Evolutionary conservation across 257 asterid genomes (phyloP).

Genomic region (Fraxinus pennsylvanica): DNA sequence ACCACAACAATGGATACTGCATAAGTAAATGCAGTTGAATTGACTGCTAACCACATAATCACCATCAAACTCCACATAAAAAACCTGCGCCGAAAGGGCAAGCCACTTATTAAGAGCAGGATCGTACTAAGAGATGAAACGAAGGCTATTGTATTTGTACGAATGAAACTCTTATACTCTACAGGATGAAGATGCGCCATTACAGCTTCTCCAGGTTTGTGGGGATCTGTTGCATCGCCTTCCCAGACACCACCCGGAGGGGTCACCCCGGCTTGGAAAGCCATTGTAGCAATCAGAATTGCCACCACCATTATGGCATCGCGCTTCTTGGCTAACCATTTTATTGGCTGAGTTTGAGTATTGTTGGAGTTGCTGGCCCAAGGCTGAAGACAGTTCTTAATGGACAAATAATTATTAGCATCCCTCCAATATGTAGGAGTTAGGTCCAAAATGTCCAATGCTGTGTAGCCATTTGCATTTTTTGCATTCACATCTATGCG

Average conservation of each 20-base stretch:
- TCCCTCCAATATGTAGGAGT: neutral
- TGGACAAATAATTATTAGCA: neutral
- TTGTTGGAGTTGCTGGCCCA: neutral
- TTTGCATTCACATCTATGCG: constrained; percentile 29
- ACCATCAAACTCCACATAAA: constrained; percentile 57
- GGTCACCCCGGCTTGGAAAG: too few relatives aligned
- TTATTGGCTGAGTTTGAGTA: constrained; percentile 13
- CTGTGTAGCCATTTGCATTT: constrained; percentile 35
- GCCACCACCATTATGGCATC: constrained; percentile 50
- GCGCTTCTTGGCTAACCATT: constrained; percentile 37
- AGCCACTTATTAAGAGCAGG: constrained; percentile 53
- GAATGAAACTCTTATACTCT: too few relatives aligned
- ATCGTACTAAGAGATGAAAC: constrained; percentile 57
- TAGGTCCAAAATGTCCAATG: constrained; percentile 24
- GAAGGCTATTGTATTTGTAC: constrained; percentile 36
- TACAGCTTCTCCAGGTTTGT: too few relatives aligned
- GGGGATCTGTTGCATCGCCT: constrained; percentile 10
- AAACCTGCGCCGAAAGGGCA: constrained; percentile 39
- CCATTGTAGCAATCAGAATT: constrained; percentile 34
- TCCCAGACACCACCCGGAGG: too few relatives aligned
- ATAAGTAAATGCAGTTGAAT: constrained; percentile 35
- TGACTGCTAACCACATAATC: constrained; percentile 54
- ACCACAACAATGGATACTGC: constrained; percentile 34
- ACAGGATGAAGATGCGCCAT: too few relatives aligned
- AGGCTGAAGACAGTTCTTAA: neutral